Base-by-base conservation (phyloP, 345 rosid genomes). In the Lumnitzera racemosa region DNA sequence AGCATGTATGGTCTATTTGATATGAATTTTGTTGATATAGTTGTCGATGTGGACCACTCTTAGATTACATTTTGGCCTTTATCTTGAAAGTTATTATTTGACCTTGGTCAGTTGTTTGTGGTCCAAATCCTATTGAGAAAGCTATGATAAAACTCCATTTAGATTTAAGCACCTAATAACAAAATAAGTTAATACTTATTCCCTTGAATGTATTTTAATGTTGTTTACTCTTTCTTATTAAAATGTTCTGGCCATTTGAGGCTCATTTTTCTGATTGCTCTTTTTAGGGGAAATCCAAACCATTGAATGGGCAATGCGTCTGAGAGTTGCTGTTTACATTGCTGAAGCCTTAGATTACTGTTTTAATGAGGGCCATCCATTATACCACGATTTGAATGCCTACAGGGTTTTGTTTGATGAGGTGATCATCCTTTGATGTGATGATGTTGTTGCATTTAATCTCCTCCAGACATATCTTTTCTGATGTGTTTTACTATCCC, bases 331-430 rank as follows among this genome's bases (percentile, higher is more conserved):
- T 62, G 79, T 69, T 64, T 83, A 76, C 80, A 86, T 90, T 24
- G 96, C 97, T 29, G 96, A 88, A 78, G 98, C 96, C 67, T 81
- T 90, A 67, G 94, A 90, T 77, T 88, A 88, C 78, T 90, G 89
- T 76, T 79, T 82, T 59, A 76, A 77, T 0, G 82, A 85, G 70
- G 96, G 96, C 36, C 94, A 67, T 66, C 89, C 95, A 5, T 65
- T 90, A 59, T 95, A 95, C 80, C 98, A 90, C 76, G 99, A 95
- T 78, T 65, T 95, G 66, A 95, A 95, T 81, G 90, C 99, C 57
- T 90, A 86, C 63, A 83, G 99, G 77, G 99, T 95, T 78, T 88
- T 90, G 48, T 90, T 95, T 73, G 97, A 95, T 67, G 94, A 95
- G 99, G 97, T 95, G 78, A 67, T 52, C 47, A 24, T 47, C 66